phyloP scores from a whole-genome alignment of 2,329 filamentous ascomycete genomes.

The Domatiomyces globalis region DNA sequence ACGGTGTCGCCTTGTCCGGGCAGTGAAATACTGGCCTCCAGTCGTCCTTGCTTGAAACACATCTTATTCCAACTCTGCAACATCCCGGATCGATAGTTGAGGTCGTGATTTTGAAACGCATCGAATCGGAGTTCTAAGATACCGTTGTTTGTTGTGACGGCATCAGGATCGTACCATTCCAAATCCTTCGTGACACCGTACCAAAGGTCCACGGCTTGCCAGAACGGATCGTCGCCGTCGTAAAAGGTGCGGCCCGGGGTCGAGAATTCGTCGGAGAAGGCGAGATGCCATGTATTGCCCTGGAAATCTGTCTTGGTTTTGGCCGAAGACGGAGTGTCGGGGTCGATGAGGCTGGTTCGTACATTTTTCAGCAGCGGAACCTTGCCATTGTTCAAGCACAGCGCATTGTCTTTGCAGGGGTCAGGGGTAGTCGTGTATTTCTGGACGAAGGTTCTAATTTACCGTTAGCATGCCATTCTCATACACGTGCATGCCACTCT shows the following conservation, averaged over 20 bases:
- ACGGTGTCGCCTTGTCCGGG: conserved; percentile 52
- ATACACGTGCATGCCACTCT: conserved; percentile 5
- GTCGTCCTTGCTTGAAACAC: conserved; percentile 56
- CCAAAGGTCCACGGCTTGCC: conserved; percentile 55
- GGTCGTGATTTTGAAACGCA: conserved; percentile 48
- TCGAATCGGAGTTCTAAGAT: conserved; percentile 52
- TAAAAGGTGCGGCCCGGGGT: conserved; percentile 54
- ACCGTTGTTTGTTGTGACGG: conserved; percentile 47
- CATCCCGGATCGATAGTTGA: conserved; percentile 60
- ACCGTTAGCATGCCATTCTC: conserved; percentile 9
- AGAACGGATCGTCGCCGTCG: conserved; percentile 55
- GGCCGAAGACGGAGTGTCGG: conserved; percentile 48
- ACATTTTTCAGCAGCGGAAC: conserved; percentile 45
- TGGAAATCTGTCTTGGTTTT: conserved; percentile 42
- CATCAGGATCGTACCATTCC: conserved; percentile 60
- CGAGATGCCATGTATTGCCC: conserved; percentile 49
- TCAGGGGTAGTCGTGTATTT: conserved; percentile 24
- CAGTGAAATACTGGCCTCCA: conserved; percentile 57
- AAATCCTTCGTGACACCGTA: conserved; percentile 58
- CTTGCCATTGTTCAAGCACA: conserved; percentile 38
- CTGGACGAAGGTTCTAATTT: conserved; percentile 43
- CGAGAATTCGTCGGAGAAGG: conserved; percentile 63
- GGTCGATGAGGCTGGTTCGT: conserved; percentile 48
- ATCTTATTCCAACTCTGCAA: conserved; percentile 60
- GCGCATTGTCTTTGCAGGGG: conserved; percentile 26